Conservation (phyloP, 2,329 filamentous ascomycete genomes). For the Pseudogymnoascus sp. region DNA sequence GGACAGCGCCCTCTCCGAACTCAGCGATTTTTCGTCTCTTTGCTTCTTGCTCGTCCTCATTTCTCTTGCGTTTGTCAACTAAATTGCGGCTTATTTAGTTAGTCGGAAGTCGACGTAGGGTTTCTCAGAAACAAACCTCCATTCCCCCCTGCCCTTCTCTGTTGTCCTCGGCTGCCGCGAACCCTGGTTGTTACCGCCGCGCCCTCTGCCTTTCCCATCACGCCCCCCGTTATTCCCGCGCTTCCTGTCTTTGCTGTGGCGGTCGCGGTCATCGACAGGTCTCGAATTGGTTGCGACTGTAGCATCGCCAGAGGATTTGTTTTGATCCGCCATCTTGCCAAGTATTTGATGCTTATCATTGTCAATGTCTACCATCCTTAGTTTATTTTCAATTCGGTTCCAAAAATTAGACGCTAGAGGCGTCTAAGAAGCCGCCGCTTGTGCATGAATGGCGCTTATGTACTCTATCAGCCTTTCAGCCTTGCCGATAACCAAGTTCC, state of each 20-base stretch:
- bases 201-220: slow-evolving; percentile 49
- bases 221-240: slow-evolving; percentile 14
- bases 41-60: slow-evolving; percentile 42
- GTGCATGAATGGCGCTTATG: background rate
- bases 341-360: background rate
- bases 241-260: slow-evolving; percentile 15
- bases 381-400: slow-evolving; percentile 3
- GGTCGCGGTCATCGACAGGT: background rate
- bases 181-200: slow-evolving; percentile 25
- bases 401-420: slow-evolving; percentile 3
- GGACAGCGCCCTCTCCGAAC: slow-evolving; percentile 29
- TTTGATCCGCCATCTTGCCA: background rate
- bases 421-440: background rate
- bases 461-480: background rate
- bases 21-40: slow-evolving; percentile 49
- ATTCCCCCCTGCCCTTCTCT: slow-evolving; percentile 60
- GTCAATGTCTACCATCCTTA: background rate
- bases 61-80: slow-evolving; percentile 45
- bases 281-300: background rate
- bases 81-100: slow-evolving; percentile 45
- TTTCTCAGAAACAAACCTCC: slow-evolving; percentile 44
- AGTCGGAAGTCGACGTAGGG: slow-evolving; percentile 29
- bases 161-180: slow-evolving; percentile 51
- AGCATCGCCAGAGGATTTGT: slow-evolving; percentile 4
- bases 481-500: slow-evolving; percentile 3